Percentiles rank a stretch among this genome's conserved stretches.
These are phyloP conservation scores for Ceratocystis eucalypticola DNA, from an alignment of 2,329 filamentous ascomycete genomes.

Conservation along the genomic window DNA sequence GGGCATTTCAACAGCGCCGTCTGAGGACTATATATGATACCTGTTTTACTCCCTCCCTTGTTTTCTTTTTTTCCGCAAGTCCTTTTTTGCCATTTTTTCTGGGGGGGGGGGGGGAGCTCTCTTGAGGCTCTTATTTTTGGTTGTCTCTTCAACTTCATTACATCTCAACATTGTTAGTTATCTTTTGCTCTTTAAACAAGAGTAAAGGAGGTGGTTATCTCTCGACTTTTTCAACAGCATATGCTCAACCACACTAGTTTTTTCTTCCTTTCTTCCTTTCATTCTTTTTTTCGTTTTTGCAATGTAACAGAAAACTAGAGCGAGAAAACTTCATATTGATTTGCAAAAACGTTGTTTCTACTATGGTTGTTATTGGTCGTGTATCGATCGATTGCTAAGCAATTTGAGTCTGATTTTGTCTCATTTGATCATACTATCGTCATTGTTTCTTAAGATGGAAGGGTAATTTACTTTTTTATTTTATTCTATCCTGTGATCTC, in stretches of 20 bases:
- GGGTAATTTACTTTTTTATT: not conserved
- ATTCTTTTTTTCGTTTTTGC: not conserved
- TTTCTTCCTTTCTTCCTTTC: not conserved
- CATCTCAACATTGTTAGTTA: conserved; percentile 8
- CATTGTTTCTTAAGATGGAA: not conserved
- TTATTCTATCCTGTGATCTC: conserved; percentile 8
- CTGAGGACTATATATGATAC: conserved; percentile 1
- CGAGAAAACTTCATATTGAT: not conserved
- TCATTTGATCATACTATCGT: not conserved
- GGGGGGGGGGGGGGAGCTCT: too few relatives aligned
- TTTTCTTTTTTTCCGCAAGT: not conserved
- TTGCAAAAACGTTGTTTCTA: too few relatives aligned
- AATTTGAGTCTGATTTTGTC: not conserved
- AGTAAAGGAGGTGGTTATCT: not conserved
- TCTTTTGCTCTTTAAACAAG: conserved; percentile 1
- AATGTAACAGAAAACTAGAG: not conserved
- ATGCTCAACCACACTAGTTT: not conserved
- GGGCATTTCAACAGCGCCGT: conserved; percentile 14
- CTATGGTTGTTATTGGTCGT: too few relatives aligned
- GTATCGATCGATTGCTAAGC: not conserved
- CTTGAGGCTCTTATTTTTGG: not conserved
- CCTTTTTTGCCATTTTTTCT: not conserved
- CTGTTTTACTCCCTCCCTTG: not conserved
- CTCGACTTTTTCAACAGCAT: not conserved
- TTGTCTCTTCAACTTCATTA: not conserved